Evolutionary conservation across 2,329 filamentous ascomycete genomes (phyloP).

Genomic region (Pseudonectria foliicola): DNA sequence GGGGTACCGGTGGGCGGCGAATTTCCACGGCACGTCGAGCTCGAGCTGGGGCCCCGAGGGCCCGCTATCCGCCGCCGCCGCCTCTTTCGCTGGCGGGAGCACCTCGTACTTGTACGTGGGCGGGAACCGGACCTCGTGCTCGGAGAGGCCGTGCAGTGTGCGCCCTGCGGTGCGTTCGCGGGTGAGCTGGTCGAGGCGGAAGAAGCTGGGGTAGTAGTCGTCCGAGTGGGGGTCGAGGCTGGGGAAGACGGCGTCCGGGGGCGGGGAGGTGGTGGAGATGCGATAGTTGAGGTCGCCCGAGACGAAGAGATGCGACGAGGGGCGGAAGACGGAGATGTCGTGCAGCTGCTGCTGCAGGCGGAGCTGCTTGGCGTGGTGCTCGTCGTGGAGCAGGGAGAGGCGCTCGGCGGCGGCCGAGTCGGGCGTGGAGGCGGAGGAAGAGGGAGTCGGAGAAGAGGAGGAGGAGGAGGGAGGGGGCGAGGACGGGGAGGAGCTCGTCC

Average conservation of each 20-base stretch:
- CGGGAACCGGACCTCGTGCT: slow-evolving; percentile 70
- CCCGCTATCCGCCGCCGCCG: slow-evolving; percentile 12
- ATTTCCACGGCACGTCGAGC: slow-evolving; percentile 20
- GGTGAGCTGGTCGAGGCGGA: slow-evolving; percentile 71
- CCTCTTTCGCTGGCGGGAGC: slow-evolving; percentile 22
- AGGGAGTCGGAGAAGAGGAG: slow-evolving; percentile 16
- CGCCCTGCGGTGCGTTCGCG: slow-evolving; percentile 61
- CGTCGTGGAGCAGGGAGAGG: slow-evolving; percentile 27
- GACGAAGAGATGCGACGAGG: slow-evolving; percentile 72
- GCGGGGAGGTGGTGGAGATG: slow-evolving; percentile 61
- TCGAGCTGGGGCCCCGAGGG: slow-evolving; percentile 10
- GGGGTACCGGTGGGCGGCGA: slow-evolving; percentile 78
- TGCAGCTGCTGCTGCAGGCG: slow-evolving; percentile 41
- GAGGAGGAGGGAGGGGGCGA: not conserved
- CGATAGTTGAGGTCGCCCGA: slow-evolving; percentile 95
- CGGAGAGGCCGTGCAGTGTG: slow-evolving; percentile 70
- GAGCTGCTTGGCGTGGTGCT: slow-evolving; percentile 27
- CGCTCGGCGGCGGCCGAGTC: slow-evolving; percentile 22
- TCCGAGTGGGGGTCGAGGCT: slow-evolving; percentile 47
- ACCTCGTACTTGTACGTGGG: slow-evolving; percentile 88
- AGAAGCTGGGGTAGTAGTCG: slow-evolving; percentile 58
- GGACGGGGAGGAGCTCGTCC: not conserved
- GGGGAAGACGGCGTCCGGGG: slow-evolving; percentile 55
- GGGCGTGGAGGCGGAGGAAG: slow-evolving; percentile 16
- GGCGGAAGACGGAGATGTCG: slow-evolving; percentile 63